These are phyloP conservation scores for Pyrenula massariospora DNA, from an alignment of 495 filamentous ascomycete species.

Conservation along the genomic window DNA sequence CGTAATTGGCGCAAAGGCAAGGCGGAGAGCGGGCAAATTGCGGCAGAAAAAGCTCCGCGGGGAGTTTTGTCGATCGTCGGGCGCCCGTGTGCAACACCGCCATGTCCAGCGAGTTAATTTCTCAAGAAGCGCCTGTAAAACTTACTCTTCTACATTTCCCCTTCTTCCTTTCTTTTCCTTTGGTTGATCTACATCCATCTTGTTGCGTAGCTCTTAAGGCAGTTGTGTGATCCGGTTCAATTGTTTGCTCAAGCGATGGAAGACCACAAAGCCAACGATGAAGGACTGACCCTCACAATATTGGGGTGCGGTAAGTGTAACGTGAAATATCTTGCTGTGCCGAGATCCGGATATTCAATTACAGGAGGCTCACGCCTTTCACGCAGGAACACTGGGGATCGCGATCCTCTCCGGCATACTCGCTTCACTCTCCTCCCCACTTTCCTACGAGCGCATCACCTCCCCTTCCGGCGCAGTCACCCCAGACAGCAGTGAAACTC, in stretches of 20 bases:
- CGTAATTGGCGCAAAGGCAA: not conserved
- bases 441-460: slow-evolving; percentile 3
- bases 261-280: slow-evolving; percentile 15
- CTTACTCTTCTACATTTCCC: no score
- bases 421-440: slow-evolving; percentile 36
- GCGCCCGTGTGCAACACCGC: no score
- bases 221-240: no score
- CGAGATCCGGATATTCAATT: no score
- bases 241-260: no score
- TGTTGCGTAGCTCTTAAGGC: no score
- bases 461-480: slow-evolving; percentile 34
- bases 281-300: slow-evolving; percentile 57
- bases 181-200: no score
- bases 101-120: no score
- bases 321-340: not conserved
- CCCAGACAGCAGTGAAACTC: slow-evolving; percentile 31
- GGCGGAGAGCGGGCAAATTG: not conserved
- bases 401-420: slow-evolving; percentile 77
- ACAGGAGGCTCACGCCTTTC: no score
- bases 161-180: no score
- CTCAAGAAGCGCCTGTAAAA: no score
- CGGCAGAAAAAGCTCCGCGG: not conserved
- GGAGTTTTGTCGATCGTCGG: not conserved
- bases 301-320: slow-evolving; percentile 55
- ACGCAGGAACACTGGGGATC: slow-evolving; percentile 72